Base-by-base conservation (phyloP, 805 yeast genomes). In the Metschnikowia continentalis region DNA sequence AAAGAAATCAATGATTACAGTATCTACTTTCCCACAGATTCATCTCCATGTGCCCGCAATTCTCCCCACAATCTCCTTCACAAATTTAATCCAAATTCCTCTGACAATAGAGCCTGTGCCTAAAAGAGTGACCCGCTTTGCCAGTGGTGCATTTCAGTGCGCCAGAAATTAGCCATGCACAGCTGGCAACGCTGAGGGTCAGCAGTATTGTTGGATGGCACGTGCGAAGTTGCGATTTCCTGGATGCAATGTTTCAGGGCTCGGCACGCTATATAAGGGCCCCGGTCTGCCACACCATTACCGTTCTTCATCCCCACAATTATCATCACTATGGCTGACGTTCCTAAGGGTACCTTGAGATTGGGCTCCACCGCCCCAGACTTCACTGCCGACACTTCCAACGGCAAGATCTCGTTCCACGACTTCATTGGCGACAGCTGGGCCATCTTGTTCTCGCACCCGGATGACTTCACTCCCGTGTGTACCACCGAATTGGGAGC, bases 401-500 rank as follows among this genome's bases (percentile, higher is more conserved):
- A 77, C 56, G 97, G 97, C 52, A 81, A 81, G 56, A 82, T 90
- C 65, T 82, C 88, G 59, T 90, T 90, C 83, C 96, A 90, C 75
- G 84, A 91, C 54, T 90, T 77, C 77, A 77, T 90, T 61, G 92
- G 92, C 45, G 82, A 86, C 72, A 80, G 84, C 43, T 90, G 97
- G 97, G 83, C 85, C 44, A 84, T 90, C 47, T 77, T 90, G 64
- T 90, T 90, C 75, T 88, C 96, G 23, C 97, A 90, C 71, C 97
- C 97, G 55, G 96, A 90, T 50, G 97, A 90, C 71, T 91, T 89
- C 79, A 90, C 97, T 17, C 97, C 97, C 44, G 96, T 90, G 50
- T 90, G 97, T 73, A 91, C 97, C 64, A 90, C 97, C 51, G 97
- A 90, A 76, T 79, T 90, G 66, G 96, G 97, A 60, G 96, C 96